Conservation (phyloP, 2,329 filamentous ascomycete species). For the Ophiostoma quercus region DNA sequence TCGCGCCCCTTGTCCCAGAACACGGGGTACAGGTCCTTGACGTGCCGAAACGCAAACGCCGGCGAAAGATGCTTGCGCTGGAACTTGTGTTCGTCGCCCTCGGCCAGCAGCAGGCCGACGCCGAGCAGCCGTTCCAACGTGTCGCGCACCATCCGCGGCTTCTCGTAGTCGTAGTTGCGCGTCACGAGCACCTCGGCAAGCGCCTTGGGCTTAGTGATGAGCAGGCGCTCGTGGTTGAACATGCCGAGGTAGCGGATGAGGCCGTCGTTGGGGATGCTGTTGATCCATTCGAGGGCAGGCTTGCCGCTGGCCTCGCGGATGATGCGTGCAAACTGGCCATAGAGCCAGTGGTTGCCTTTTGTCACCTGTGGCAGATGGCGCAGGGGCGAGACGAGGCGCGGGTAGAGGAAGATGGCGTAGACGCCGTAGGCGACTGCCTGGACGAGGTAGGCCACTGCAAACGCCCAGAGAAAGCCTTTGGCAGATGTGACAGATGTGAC, state of each 20-base stretch:
- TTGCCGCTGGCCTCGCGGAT: constrained; percentile 38
- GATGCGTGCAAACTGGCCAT: constrained; percentile 46
- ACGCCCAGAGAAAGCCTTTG: constrained; percentile 33
- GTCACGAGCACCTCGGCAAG: constrained; percentile 65
- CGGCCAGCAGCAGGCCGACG: constrained; percentile 68
- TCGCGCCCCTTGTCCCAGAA: constrained; percentile 77
- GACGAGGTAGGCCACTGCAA: constrained; percentile 34
- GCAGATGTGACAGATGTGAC: constrained; percentile 28
- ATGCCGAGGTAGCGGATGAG: constrained; percentile 61
- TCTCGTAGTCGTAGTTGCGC: constrained; percentile 65
- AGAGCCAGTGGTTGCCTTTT: constrained; percentile 39
- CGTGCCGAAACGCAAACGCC: constrained; percentile 77
- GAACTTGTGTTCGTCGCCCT: constrained; percentile 84
- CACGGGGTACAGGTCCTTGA: constrained; percentile 76
- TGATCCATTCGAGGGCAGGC: constrained; percentile 42
- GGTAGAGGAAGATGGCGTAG: constrained; percentile 46
- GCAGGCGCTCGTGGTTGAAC: constrained; percentile 58
- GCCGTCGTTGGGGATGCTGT: constrained; percentile 60
- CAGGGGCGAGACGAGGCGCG: constrained; percentile 47
- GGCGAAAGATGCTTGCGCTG: constrained; percentile 76
- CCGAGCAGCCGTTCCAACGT: constrained; percentile 62
- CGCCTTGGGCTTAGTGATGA: constrained; percentile 57
- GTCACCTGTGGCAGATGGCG: constrained; percentile 44
- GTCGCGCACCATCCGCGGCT: constrained; percentile 51
- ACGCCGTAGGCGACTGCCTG: constrained; percentile 36